These are phyloP conservation scores for Globisporangium recalcitrans DNA, from an alignment of 352 stramenopile species.

Conservation along the genomic window DNA sequence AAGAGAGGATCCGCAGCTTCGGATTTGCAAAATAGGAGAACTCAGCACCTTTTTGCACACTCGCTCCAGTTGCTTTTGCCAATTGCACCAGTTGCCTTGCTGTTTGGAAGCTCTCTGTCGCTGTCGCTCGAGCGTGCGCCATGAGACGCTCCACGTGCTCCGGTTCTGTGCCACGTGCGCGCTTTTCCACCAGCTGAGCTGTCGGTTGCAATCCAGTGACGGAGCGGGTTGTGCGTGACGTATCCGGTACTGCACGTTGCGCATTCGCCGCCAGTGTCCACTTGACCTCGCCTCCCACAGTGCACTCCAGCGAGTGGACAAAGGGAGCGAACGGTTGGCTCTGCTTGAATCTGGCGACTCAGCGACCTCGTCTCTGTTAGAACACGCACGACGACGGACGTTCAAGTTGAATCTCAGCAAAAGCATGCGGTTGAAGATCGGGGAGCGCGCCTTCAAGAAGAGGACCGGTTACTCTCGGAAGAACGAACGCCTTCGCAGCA, in stretches of 20 bases:
- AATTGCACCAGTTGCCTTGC: background rate
- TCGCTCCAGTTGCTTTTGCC: background rate
- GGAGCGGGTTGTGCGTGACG: background rate
- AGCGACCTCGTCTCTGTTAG: background rate
- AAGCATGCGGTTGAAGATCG: slow-evolving; percentile 11
- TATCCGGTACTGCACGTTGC: background rate
- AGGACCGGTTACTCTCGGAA: background rate
- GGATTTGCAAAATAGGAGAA: slow-evolving; percentile 2
- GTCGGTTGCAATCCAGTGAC: background rate
- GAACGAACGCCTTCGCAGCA: background rate
- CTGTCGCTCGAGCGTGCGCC: background rate
- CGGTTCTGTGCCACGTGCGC: slow-evolving; percentile 1
- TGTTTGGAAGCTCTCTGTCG: background rate
- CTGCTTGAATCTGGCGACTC: background rate
- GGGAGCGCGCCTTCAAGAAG: slow-evolving; percentile 4
- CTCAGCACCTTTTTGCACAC: background rate
- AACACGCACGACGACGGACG: background rate
- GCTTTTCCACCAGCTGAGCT: slow-evolving; percentile 1
- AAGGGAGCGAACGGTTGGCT: slow-evolving; percentile 2
- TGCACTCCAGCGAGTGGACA: slow-evolving; percentile 3
- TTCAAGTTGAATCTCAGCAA: slow-evolving; percentile 17
- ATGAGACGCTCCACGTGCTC: background rate
- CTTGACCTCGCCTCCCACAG: background rate
- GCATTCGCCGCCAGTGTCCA: slow-evolving; percentile 3
- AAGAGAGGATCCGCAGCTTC: background rate